Percentiles rank a stretch among this genome's conserved stretches.
phyloP scores from a whole-genome alignment of 2,329 filamentous ascomycete species.

The Stemphylium lycopersici region DNA sequence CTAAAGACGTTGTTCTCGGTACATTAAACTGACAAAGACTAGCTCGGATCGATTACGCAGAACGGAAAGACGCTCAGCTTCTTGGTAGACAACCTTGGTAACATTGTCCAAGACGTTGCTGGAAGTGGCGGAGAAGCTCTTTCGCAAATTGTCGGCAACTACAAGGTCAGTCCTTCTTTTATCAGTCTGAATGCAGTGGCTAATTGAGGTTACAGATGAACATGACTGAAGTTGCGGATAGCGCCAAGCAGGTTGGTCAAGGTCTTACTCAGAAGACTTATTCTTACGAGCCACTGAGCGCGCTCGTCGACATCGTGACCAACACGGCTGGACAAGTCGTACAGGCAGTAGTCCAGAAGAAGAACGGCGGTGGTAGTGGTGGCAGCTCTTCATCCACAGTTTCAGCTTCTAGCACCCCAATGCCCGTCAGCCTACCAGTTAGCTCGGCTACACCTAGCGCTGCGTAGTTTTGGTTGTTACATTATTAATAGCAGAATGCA shows the following conservation, averaged over 20 bases:
- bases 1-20: neutral
- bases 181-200: neutral
- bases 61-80: slow-evolving; percentile 62
- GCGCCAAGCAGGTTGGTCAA: slow-evolving; percentile 43
- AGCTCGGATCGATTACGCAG: slow-evolving; percentile 63
- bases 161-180: slow-evolving; percentile 37
- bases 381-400: slow-evolving; percentile 18
- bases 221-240: slow-evolving; percentile 60
- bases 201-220: slow-evolving; percentile 46
- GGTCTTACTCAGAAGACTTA: slow-evolving; percentile 60
- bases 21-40: neutral
- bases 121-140: slow-evolving; percentile 54
- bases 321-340: slow-evolving; percentile 63
- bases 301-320: slow-evolving; percentile 62
- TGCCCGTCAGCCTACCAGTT: slow-evolving; percentile 37
- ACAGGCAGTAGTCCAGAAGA: slow-evolving; percentile 54
- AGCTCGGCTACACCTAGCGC: slow-evolving; percentile 31
- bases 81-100: slow-evolving; percentile 66
- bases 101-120: slow-evolving; percentile 66
- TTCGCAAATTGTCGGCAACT: slow-evolving; percentile 64
- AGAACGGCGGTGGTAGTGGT: slow-evolving; percentile 28
- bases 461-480: slow-evolving; percentile 9
- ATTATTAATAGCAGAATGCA: slow-evolving; percentile 15
- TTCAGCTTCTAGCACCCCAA: slow-evolving; percentile 34
- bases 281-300: slow-evolving; percentile 57